These are phyloP conservation scores for Thelonectria discophora DNA, from an alignment of 2,329 filamentous ascomycete species.

Conservation along the genomic window DNA sequence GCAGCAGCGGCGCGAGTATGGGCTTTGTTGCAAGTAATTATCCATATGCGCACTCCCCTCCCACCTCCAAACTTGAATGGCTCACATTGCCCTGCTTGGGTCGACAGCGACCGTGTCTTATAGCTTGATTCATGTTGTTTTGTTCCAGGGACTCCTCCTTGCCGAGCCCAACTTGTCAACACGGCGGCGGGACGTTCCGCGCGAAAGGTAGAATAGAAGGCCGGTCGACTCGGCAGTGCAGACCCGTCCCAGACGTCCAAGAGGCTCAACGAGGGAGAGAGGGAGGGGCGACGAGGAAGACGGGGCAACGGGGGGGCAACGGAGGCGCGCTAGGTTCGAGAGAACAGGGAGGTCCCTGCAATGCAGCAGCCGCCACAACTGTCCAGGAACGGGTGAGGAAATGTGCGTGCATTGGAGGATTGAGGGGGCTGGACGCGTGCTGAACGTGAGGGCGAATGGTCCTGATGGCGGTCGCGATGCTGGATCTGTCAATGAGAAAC, in stretches of 20 bases:
- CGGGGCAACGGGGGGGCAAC: neutral
- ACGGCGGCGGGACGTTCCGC: slow-evolving; percentile 38
- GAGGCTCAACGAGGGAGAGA: neutral
- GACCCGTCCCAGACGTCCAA: neutral
- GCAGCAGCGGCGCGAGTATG: neutral
- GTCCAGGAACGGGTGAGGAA: slow-evolving; percentile 2
- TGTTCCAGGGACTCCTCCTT: slow-evolving; percentile 19
- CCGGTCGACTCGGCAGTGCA: slow-evolving; percentile 2
- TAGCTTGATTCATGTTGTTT: slow-evolving; percentile 22
- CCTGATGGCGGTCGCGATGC: slow-evolving; percentile 8
- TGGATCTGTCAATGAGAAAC: neutral
- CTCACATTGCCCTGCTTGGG: slow-evolving; percentile 1
- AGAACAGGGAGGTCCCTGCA: slow-evolving; percentile 13
- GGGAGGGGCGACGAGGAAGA: neutral
- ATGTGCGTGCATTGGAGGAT: neutral
- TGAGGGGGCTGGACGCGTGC: slow-evolving; percentile 20
- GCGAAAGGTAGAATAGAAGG: neutral
- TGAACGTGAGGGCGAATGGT: slow-evolving; percentile 16
- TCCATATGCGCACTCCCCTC: neutral
- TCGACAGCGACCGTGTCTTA: neutral
- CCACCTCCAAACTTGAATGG: neutral
- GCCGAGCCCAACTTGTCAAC: slow-evolving; percentile 2
- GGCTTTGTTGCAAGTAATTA: neutral
- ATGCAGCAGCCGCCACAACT: neutral
- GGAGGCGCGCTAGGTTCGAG: neutral